Evolutionary conservation across 768 basidiomycete species (phyloP).

Genomic region (Leucocoprinus birnbaumii): DNA sequence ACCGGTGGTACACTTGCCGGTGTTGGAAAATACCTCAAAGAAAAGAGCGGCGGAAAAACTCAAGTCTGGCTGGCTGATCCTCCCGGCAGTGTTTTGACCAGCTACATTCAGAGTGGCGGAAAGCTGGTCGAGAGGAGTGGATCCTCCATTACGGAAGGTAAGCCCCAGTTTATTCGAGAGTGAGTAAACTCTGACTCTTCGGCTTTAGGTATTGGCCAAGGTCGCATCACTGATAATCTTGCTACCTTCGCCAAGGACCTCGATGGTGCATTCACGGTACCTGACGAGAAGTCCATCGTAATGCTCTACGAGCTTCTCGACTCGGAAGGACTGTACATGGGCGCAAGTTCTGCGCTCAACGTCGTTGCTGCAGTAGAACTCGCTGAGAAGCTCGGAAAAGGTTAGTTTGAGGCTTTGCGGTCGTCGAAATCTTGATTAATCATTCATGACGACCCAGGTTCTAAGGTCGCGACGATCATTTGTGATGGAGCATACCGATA

Average conservation of each 20-base stretch:
- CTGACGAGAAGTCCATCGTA: conserved; percentile 85
- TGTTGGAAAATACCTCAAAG: conserved; percentile 78
- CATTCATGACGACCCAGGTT: conserved; percentile 46
- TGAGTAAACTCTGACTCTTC: background rate
- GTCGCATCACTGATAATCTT: conserved; percentile 90
- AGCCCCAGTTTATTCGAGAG: conserved; percentile 10
- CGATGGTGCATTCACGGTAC: conserved; percentile 80
- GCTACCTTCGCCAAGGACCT: conserved; percentile 76
- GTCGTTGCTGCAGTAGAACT: conserved; percentile 92
- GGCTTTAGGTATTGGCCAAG: conserved; percentile 87
- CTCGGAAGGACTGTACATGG: conserved; percentile 90
- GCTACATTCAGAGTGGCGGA: conserved; percentile 79
- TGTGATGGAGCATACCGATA: conserved; percentile 98
- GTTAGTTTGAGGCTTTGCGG: conserved; percentile 30
- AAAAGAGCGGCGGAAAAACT: conserved; percentile 72
- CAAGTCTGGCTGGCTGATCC: conserved; percentile 97
- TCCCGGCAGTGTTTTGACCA: conserved; percentile 88
- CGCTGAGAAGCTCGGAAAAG: conserved; percentile 81
- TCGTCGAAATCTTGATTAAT: background rate
- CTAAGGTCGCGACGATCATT: conserved; percentile 83
- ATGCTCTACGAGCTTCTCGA: conserved; percentile 95
- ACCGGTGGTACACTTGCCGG: conserved; percentile 97
- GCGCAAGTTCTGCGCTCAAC: conserved; percentile 92
- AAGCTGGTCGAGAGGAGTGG: conserved; percentile 74
- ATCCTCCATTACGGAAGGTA: conserved; percentile 92